Base-by-base conservation (phyloP, 768 basidiomycete genomes). In the Russula emetica region DNA sequence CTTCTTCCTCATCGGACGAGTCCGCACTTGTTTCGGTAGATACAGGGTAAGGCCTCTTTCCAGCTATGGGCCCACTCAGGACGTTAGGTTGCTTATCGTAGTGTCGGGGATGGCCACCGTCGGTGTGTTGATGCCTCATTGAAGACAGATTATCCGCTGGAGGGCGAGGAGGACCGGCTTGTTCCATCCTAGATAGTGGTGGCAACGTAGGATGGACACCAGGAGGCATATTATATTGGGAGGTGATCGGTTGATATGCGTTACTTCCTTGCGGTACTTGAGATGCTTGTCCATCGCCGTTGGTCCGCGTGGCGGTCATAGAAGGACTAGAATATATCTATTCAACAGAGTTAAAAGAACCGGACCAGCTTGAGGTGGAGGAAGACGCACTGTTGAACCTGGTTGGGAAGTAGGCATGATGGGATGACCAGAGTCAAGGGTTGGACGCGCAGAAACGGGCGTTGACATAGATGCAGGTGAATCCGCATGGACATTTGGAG, bases 1-100 rank as follows among this genome's bases (percentile, higher is more conserved):
- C 90, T 54, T 91, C 90, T 55, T 93, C 92, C n/a, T 84, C 73
- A 70, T 92, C 92, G 42, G 90, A 89, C 1, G 91, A 91, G 73
- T 92, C 85, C 13, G 88, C 85, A 66, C 88, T 92, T 10, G 86
- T 85, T 64, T 85, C 82, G 69, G 83, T 85, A 2, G 90, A 90
- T 16, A 84, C 80, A 3, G 80, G 76, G 14, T 83, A 82, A 38
- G 81, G 78, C 67, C 88, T 79, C 74, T 89, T 90, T 57, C 38
- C 47, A 61, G 82, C 75, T 32, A 79, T 78, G 45, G 80, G 74
- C 30, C 67, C 55, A 52, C 59, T 32, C 30, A 55, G 52, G 26
- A 63, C 68, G 30, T 69, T 71, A 45, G 68, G 66, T 40, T 67
- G 68, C 60, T 70, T 73, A 62, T 52, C 60, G 55, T 58, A 63